These are phyloP conservation scores for Metarhizium sp. DNA, from an alignment of 2,329 filamentous ascomycete species.

Conservation along the genomic window DNA sequence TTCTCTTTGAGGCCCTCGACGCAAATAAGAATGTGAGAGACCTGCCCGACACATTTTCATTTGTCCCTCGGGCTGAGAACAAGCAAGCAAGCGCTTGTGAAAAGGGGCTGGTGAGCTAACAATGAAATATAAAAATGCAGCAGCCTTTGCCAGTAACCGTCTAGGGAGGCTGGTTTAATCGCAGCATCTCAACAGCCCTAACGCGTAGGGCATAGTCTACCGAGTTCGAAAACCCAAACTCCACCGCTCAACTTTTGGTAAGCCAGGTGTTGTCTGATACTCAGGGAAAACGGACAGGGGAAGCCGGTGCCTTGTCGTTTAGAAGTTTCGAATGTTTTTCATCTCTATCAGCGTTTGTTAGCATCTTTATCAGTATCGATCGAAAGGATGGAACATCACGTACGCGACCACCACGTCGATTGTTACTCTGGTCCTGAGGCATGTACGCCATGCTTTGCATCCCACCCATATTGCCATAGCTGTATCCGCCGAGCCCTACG, in stretches of 20 bases:
- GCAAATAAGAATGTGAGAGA: slow-evolving; percentile 9
- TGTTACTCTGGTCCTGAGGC: slow-evolving; percentile 45
- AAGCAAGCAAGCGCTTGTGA: not conserved
- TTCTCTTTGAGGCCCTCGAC: not conserved
- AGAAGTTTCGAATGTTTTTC: slow-evolving; percentile 4
- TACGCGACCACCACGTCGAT: slow-evolving; percentile 47
- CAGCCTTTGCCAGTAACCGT: not conserved
- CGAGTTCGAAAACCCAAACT: slow-evolving; percentile 1
- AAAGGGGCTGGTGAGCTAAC: not conserved
- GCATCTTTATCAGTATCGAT: not conserved
- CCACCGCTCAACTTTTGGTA: not conserved
- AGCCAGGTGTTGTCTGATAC: not conserved
- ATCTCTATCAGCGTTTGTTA: slow-evolving; percentile 14
- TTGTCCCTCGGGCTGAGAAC: slow-evolving; percentile 5
- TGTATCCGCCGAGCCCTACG: slow-evolving; percentile 35
- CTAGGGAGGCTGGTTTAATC: not conserved
- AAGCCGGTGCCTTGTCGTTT: not conserved
- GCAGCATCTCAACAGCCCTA: not conserved
- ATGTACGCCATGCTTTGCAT: slow-evolving; percentile 38
- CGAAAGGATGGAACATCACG: slow-evolving; percentile 17
- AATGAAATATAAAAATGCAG: slow-evolving; percentile 3
- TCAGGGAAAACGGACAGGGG: not conserved
- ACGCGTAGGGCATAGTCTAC: slow-evolving; percentile 4
- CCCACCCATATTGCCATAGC: slow-evolving; percentile 40
- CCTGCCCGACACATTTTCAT: slow-evolving; percentile 10